These are phyloP conservation scores for Phytopythium sindhum DNA, from an alignment of 352 stramenopile species.

Conservation along the genomic window DNA sequence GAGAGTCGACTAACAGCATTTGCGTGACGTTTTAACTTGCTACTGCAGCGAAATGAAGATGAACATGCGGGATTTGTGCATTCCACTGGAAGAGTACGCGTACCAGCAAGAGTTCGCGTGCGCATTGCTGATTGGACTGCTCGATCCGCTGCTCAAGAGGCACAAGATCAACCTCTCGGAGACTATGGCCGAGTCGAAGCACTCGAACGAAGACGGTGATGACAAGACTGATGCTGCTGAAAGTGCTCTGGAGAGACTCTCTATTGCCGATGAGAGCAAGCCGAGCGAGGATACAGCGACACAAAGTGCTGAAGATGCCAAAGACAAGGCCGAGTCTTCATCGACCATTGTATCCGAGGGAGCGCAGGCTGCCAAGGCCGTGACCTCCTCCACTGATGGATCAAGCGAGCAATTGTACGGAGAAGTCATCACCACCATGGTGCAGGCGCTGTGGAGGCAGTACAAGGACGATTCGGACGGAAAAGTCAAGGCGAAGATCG, in stretches of 20 bases:
- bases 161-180: constrained; percentile 46
- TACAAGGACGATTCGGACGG: constrained; percentile 52
- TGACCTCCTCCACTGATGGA: not conserved
- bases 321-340: constrained; percentile 13
- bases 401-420: constrained; percentile 48
- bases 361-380: constrained; percentile 1
- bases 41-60: constrained; percentile 73
- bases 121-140: constrained; percentile 61
- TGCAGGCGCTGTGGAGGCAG: constrained; percentile 61
- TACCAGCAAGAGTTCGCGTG: constrained; percentile 78
- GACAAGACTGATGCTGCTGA: not conserved
- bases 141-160: constrained; percentile 74
- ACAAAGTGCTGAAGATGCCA: not conserved
- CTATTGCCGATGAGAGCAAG: constrained; percentile 3
- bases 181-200: not conserved
- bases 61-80: constrained; percentile 80
- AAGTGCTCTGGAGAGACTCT: constrained; percentile 4
- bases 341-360: not conserved
- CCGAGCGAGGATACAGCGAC: not conserved
- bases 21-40: not conserved
- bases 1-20: not conserved
- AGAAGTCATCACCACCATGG: constrained; percentile 65
- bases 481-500: constrained; percentile 65
- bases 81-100: constrained; percentile 79
- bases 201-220: not conserved